Percentiles rank a stretch among this genome's conserved stretches.
Evolutionary conservation across 352 stramenopile genomes (phyloP).

Genomic region (Globisporangium splendens): DNA sequence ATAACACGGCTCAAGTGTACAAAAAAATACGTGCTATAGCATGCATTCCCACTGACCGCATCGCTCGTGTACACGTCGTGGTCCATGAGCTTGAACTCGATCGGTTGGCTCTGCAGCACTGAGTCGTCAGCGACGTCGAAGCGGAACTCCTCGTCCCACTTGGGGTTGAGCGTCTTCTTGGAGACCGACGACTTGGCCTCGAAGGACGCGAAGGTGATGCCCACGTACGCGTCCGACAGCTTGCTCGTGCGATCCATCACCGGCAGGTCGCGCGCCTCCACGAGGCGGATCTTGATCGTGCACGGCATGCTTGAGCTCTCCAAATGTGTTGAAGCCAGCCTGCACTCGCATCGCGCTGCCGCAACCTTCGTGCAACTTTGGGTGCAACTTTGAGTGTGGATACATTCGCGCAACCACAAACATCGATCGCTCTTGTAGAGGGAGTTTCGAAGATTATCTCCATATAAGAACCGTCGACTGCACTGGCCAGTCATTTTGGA

Average conservation of each 20-base stretch:
- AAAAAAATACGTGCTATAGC: background rate
- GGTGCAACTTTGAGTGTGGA: background rate
- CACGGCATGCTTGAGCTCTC: conserved; percentile 78
- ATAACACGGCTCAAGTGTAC: background rate
- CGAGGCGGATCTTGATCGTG: conserved; percentile 89
- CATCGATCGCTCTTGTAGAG: background rate
- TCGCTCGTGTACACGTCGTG: conserved; percentile 93
- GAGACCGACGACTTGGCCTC: conserved; percentile 88
- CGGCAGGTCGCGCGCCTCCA: conserved; percentile 86
- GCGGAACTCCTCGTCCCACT: conserved; percentile 97
- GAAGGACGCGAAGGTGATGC: conserved; percentile 85
- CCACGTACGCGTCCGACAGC: conserved; percentile 82
- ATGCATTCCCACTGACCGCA: conserved; percentile 31
- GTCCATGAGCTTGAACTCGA: conserved; percentile 97
- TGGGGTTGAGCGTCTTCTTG: conserved; percentile 93
- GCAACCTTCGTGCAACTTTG: conserved; percentile 14
- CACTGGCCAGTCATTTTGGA: conserved; percentile 2
- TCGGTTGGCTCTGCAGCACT: conserved; percentile 96
- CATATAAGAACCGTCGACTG: conserved; percentile 4
- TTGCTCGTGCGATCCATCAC: conserved; percentile 84
- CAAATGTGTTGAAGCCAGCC: background rate
- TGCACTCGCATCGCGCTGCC: background rate
- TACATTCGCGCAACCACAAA: conserved; percentile 2
- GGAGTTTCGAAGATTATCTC: background rate
- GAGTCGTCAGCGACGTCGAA: conserved; percentile 99